Conservation (phyloP, 352 stramenopile genomes). For the Globisporangium splendens region DNA sequence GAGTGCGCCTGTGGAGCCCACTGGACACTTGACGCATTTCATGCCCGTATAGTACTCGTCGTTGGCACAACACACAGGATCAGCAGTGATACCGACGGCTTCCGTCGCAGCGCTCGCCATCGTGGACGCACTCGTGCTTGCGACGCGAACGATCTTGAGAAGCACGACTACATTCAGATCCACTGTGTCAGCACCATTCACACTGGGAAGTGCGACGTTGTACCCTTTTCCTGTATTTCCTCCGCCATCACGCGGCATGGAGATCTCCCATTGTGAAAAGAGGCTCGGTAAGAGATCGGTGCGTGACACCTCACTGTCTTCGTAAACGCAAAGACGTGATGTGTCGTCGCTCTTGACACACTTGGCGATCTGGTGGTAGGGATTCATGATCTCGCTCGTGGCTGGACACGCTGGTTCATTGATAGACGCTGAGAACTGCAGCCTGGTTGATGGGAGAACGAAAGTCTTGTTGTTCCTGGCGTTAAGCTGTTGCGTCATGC, state of each 20-base stretch:
- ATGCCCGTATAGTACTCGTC: background rate
- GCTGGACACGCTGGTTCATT: background rate
- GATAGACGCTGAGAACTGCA: background rate
- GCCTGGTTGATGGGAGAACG: background rate
- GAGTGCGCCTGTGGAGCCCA: background rate
- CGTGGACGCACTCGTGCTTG: background rate
- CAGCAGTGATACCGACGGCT: background rate
- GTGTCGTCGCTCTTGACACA: conserved; percentile 2
- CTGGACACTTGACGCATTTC: background rate
- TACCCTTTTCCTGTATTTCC: background rate
- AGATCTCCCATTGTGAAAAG: conserved; percentile 1
- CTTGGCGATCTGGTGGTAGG: background rate
- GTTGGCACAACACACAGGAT: background rate
- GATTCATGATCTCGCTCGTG: background rate
- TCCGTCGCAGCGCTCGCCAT: background rate
- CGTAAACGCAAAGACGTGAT: background rate
- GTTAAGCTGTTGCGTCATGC: background rate
- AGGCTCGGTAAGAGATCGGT: background rate
- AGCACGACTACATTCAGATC: background rate
- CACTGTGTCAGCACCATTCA: background rate
- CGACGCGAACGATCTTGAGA: conserved; percentile 1
- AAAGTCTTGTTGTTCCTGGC: background rate
- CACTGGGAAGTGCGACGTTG: background rate
- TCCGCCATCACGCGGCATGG: background rate
- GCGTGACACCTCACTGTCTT: background rate